A percentile compares a stretch with the other conserved stretches of the same genome.
phyloP scores from a whole-genome alignment of 176 grass and related monocot genomes.

The Raddia guianensis region DNA sequence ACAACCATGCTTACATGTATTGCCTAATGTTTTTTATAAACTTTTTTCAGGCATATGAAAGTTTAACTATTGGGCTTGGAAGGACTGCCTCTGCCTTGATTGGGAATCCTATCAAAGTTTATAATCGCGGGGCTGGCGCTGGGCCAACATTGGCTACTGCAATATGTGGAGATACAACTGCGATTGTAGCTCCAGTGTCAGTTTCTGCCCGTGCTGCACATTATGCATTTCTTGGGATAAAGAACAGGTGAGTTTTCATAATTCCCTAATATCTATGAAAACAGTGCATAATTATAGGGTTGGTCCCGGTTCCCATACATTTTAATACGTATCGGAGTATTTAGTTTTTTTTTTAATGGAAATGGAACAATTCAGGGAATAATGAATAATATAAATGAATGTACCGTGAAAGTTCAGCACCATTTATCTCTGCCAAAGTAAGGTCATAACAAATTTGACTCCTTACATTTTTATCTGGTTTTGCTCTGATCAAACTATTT shows the following conservation, averaged over 20 bases:
- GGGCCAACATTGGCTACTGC: slow-evolving; percentile 82
- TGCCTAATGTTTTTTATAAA: slow-evolving; percentile 30
- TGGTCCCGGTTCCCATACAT: background rate
- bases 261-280: slow-evolving; percentile 21
- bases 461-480: background rate
- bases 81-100: slow-evolving; percentile 80
- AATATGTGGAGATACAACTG: slow-evolving; percentile 80
- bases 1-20: background rate
- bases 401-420: too few relatives aligned
- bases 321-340: background rate
- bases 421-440: background rate
- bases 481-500: slow-evolving; percentile 20
- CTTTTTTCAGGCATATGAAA: slow-evolving; percentile 78
- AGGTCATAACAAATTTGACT: background rate
- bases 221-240: slow-evolving; percentile 76
- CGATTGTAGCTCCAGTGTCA: slow-evolving; percentile 89
- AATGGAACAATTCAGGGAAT: too few relatives aligned
- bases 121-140: slow-evolving; percentile 81
- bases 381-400: too few relatives aligned
- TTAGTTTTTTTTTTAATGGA: background rate
- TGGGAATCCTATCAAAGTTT: slow-evolving; percentile 85
- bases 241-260: slow-evolving; percentile 70
- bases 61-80: slow-evolving; percentile 86
- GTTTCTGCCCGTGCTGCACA: slow-evolving; percentile 81
- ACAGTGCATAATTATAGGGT: background rate